Conservation (phyloP, 441 rosid species). For the Omphalea diandra region DNA sequence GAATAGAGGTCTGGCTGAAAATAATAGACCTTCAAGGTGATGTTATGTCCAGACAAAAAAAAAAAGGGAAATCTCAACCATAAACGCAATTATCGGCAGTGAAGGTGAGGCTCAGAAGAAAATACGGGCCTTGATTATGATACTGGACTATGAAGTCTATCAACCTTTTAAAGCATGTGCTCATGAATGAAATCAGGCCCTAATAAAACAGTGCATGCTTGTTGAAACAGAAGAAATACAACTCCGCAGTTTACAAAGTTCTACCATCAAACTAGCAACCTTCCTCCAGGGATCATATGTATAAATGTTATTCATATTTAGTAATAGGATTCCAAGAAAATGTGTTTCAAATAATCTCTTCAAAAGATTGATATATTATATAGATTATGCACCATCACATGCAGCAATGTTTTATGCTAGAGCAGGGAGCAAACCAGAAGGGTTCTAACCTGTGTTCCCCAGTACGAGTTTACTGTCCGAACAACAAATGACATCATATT, state of each 20-base stretch:
- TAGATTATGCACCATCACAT: too few relatives aligned
- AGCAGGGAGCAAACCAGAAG: slow-evolving; percentile 12
- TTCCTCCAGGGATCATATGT: background rate
- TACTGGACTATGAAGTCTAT: background rate
- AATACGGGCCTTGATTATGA: background rate
- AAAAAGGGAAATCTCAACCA: background rate
- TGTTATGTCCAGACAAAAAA: background rate
- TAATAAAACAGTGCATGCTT: background rate
- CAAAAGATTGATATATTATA: too few relatives aligned
- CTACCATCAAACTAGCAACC: slow-evolving; percentile 8
- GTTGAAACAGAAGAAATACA: background rate
- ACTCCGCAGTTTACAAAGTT: background rate
- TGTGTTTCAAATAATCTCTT: too few relatives aligned
- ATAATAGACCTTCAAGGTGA: background rate
- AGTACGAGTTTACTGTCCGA: slow-evolving; percentile 78
- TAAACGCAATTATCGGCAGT: background rate
- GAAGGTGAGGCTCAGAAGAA: background rate
- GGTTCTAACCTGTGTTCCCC: slow-evolving; percentile 91
- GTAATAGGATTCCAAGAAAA: background rate
- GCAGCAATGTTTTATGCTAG: too few relatives aligned
- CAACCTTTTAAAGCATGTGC: background rate
- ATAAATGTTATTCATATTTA: background rate
- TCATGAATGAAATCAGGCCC: background rate
- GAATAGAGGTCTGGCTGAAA: background rate
- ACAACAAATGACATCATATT: slow-evolving; percentile 70